phyloP scores from a whole-genome alignment of 1,284 basidiomycete genomes.

The Moesziomyces parantarcticus region DNA sequence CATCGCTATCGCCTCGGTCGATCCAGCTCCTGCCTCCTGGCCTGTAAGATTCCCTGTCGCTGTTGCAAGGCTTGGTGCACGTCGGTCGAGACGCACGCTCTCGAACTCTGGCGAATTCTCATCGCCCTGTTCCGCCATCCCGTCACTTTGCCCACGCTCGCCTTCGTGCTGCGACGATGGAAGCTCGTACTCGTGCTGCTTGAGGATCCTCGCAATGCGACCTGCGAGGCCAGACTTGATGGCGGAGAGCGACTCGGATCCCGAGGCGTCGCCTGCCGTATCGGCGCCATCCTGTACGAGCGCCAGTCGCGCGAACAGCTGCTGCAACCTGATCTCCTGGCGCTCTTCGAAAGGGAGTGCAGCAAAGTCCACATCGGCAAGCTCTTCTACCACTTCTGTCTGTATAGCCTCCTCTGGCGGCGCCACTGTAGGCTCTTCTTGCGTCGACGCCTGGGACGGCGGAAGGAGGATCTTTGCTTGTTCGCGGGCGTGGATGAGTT shows the following conservation, averaged over 20 bases:
- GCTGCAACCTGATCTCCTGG: conserved; percentile 38
- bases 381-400: conserved; percentile 7
- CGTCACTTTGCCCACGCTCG: neutral
- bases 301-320: conserved; percentile 41
- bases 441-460: conserved; percentile 5
- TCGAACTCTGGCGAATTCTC: conserved; percentile 5
- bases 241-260: conserved; percentile 17
- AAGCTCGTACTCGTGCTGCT: conserved; percentile 30
- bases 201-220: conserved; percentile 32
- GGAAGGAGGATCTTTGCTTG: conserved; percentile 28
- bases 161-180: neutral
- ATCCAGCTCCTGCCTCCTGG: neutral
- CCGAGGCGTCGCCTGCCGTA: neutral
- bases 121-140: neutral
- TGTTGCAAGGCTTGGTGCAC: neutral
- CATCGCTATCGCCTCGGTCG: neutral
- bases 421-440: neutral
- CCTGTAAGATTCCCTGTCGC: no score
- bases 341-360: conserved; percentile 32
- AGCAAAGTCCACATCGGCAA: neutral
- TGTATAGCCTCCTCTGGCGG: neutral
- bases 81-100: conserved; percentile 14
- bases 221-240: conserved; percentile 40
- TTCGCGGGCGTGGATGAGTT: conserved; percentile 37
- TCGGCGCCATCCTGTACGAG: conserved; percentile 14